These are phyloP conservation scores for Globisporangium uncinulatum DNA, from an alignment of 352 stramenopile genomes.

Conservation along the genomic window DNA sequence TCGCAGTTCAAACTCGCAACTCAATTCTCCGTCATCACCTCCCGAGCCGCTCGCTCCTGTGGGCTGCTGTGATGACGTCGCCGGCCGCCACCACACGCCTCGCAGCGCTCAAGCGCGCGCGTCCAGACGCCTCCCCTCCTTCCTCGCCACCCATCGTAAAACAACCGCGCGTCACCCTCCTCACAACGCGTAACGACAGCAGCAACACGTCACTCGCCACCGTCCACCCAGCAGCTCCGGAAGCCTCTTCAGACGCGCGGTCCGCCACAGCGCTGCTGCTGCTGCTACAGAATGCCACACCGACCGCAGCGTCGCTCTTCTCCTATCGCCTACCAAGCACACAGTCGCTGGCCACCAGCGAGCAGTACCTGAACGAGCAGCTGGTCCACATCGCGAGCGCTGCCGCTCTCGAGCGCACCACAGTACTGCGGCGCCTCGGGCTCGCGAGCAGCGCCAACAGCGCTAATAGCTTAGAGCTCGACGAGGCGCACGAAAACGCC, in stretches of 20 bases:
- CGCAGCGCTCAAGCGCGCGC: not conserved
- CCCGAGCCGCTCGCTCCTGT: too few relatives aligned
- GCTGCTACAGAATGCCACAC: conserved; percentile 9
- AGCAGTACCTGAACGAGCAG: conserved; percentile 65
- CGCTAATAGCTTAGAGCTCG: not conserved
- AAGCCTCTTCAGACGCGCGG: not conserved
- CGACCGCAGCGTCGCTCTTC: conserved; percentile 2
- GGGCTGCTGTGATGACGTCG: not conserved
- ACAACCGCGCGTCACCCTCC: not conserved
- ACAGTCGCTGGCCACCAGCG: conserved; percentile 35
- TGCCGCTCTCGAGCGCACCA: conserved; percentile 3
- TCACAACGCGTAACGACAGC: not conserved
- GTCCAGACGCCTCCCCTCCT: not conserved
- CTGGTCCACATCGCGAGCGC: conserved; percentile 36
- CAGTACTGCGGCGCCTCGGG: conserved; percentile 4
- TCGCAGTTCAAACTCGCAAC: too few relatives aligned
- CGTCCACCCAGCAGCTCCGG: not conserved
- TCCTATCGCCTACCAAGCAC: conserved; percentile 42
- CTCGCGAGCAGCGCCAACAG: not conserved
- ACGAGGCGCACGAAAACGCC: conserved; percentile 4
- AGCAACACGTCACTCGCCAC: not conserved
- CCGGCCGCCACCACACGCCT: not conserved
- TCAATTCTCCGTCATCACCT: too few relatives aligned
- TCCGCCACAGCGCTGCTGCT: not conserved
- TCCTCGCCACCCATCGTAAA: not conserved